Evolutionary conservation across 2,329 filamentous ascomycete species (phyloP), one percentile per base, ranked within the genome.

Genomic region (Passalora sequoiae): DNA sequence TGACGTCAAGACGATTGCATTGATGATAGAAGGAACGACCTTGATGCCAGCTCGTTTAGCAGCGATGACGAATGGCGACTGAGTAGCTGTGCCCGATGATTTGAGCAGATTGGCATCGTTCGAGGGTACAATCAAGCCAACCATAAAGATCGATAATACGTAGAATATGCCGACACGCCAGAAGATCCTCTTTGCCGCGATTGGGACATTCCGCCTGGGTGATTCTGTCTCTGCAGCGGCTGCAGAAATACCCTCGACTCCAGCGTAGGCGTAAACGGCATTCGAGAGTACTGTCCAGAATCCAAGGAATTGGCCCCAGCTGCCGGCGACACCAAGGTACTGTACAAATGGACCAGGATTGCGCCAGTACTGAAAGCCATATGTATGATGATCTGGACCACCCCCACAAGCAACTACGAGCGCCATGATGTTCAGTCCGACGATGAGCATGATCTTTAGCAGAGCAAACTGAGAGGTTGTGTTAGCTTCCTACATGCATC

Each of bases 1-100:
- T 9, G 78, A 82, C 5, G 82, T 84, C 51, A 89, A 73, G 52
- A 84, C 80, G 31, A 83, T 73, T 17, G 74, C 78, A 60, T 85
- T 85, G 70, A 86, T 80, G 49, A 86, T 75, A 21, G 71, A 74
- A 16, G 80, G 78, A n/a, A 85, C 71, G 2, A 74, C 74, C 1
- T 61, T 59, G 38, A 85, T 76, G 33, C 77, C 76, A n/a, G 78
- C 78, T 47, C 77, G 69, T 45, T 73, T 64, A 49, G 80, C 77
- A n/a, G 76, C 75, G 51, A 85, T 76, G 38, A 84, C 81, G 58
- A 84, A 86, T 1, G 81, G 82, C 1, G 75, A 78, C 7, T 73
- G 49, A n/a, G 72, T 49, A 56, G 67, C 53, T 59, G 65, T 53
- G 55, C 60, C 50, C 49, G 56, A 32, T 51, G 57, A 47, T 6